Percentiles rank a stretch among this genome's conserved stretches.
phyloP scores from a whole-genome alignment of 805 yeast species.

The Pichia thaimueangensis region DNA sequence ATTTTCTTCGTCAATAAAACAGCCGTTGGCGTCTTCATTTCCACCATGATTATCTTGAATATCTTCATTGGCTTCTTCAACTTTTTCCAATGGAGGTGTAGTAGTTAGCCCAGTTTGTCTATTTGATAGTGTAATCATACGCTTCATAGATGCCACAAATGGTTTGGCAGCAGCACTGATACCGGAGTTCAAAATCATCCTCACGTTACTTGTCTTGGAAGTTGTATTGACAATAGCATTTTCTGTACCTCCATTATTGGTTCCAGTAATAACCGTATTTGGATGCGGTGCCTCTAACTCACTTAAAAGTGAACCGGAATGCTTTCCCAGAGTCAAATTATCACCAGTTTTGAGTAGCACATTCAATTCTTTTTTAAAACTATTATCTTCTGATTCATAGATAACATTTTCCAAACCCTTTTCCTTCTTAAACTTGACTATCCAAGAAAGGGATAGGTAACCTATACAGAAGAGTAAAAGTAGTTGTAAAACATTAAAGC shows the following conservation, averaged over 20 bases:
- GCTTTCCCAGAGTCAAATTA: too few relatives aligned
- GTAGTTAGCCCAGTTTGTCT: too few relatives aligned
- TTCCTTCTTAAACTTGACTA: neutral
- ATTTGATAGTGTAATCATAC: neutral
- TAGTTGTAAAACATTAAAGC: constrained; percentile 3
- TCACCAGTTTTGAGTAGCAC: neutral
- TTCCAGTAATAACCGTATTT: too few relatives aligned
- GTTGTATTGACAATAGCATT: too few relatives aligned
- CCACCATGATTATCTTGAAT: too few relatives aligned
- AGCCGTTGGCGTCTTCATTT: neutral
- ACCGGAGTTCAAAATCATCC: neutral
- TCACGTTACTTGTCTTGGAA: neutral
- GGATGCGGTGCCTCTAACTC: too few relatives aligned
- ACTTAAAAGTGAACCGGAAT: too few relatives aligned
- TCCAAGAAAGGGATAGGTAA: constrained; percentile 2
- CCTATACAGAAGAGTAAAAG: neutral
- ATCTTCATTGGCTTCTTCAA: too few relatives aligned
- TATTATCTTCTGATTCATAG: constrained; percentile 3
- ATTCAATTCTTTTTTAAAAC: neutral
- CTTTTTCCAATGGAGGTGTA: too few relatives aligned
- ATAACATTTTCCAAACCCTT: neutral
- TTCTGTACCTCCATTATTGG: too few relatives aligned
- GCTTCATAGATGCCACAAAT: neutral
- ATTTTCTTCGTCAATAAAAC: neutral
- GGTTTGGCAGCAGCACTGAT: neutral